These are phyloP conservation scores for Iodosphaeria phyllophila DNA, from an alignment of 2,329 filamentous ascomycete species.

Conservation along the genomic window DNA sequence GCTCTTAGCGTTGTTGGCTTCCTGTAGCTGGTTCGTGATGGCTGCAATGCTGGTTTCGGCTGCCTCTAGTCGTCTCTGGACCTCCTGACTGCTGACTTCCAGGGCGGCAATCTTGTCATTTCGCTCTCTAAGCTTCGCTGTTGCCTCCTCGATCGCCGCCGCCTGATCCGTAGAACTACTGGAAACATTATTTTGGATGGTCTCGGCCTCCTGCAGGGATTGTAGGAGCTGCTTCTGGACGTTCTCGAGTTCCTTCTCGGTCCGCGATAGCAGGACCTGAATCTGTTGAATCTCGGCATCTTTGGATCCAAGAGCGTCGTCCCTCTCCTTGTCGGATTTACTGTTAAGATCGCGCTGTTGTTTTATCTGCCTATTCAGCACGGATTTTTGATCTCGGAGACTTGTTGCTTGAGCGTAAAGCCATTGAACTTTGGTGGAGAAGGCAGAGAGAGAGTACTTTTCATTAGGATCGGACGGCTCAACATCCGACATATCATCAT, in stretches of 20 bases:
- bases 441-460: slow-evolving; percentile 53
- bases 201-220: slow-evolving; percentile 27
- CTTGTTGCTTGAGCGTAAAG: slow-evolving; percentile 59
- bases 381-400: slow-evolving; percentile 72
- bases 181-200: slow-evolving; percentile 14
- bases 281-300: slow-evolving; percentile 34
- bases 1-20: slow-evolving; percentile 13
- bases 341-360: slow-evolving; percentile 86
- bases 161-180: slow-evolving; percentile 14
- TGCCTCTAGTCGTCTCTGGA: slow-evolving; percentile 16
- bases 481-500: slow-evolving; percentile 42
- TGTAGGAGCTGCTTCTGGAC: slow-evolving; percentile 29
- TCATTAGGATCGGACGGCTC: slow-evolving; percentile 39
- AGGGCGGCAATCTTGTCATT: slow-evolving; percentile 23
- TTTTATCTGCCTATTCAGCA: slow-evolving; percentile 81
- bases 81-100: slow-evolving; percentile 21
- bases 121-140: slow-evolving; percentile 22
- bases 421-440: slow-evolving; percentile 62
- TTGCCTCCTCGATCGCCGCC: slow-evolving; percentile 15
- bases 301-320: slow-evolving; percentile 41
- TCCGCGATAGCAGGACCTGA: slow-evolving; percentile 8
- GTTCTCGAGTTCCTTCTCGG: slow-evolving; percentile 17
- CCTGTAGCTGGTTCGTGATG: slow-evolving; percentile 18
- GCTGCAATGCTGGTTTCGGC: slow-evolving; percentile 19
- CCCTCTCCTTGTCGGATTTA: slow-evolving; percentile 59